Percentiles rank a stretch among this genome's conserved stretches.
These are phyloP conservation scores for Epichloe gansuensis DNA, from an alignment of 2,329 filamentous ascomycete genomes.

Conservation along the genomic window DNA sequence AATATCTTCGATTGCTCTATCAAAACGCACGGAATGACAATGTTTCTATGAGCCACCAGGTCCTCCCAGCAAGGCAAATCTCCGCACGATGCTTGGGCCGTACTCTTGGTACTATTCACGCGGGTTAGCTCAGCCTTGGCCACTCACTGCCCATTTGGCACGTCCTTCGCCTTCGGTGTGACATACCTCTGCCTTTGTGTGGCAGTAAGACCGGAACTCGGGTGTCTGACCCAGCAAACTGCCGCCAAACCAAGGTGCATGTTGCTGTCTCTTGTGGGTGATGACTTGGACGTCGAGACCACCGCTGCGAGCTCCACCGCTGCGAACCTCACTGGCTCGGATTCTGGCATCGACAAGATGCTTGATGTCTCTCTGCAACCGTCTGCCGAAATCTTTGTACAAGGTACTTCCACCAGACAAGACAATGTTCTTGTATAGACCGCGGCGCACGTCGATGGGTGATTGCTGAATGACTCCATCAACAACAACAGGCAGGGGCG, in stretches of 20 bases:
- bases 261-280: conserved; percentile 90
- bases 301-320: conserved; percentile 84
- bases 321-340: conserved; percentile 79
- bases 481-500: conserved; percentile 84
- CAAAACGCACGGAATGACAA: not conserved
- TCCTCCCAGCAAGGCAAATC: conserved; percentile 86
- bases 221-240: conserved; percentile 93
- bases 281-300: conserved; percentile 96
- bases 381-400: conserved; percentile 95
- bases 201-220: conserved; percentile 97
- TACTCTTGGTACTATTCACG: conserved; percentile 77
- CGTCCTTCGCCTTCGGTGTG: not conserved
- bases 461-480: conserved; percentile 96
- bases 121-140: conserved; percentile 10
- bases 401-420: conserved; percentile 92
- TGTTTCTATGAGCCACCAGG: conserved; percentile 61
- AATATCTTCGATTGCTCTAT: conserved; percentile 3
- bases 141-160: not conserved
- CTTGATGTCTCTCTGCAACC: conserved; percentile 93
- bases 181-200: conserved; percentile 68
- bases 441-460: conserved; percentile 91
- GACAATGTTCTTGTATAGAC: conserved; percentile 99
- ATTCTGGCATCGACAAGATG: conserved; percentile 91
- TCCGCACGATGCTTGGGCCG: conserved; percentile 85
- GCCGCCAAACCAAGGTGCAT: conserved; percentile 97